Base-by-base conservation (phyloP, 2,329 filamentous ascomycete species). In the Monilinia fructicola region DNA sequence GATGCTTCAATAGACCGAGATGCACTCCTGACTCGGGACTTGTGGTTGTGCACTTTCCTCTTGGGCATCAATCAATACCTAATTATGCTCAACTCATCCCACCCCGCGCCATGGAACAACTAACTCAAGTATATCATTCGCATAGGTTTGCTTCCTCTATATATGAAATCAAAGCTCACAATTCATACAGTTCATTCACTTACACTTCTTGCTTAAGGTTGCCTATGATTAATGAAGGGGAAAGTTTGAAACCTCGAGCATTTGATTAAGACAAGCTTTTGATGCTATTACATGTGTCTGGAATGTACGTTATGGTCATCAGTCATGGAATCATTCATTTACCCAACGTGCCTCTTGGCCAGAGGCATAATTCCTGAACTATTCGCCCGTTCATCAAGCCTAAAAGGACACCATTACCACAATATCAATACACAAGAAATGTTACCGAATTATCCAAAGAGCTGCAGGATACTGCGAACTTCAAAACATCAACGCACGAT, bases 11-110 rank as follows among this genome's bases (percentile, higher is more conserved):
- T 60, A 35, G 44, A 31, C 31, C 54, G 21, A 53, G 26, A 60
- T 65, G 26, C 64, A 65, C 54, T n/a, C n/a, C n/a, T 31, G 21
- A 53, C 18, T 53, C 35, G 46, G 46, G 23, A 65, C 46, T 18
- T 42, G 26, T 44, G 35, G 35, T 44, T 61, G 46, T 35, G 46
- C 48, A 18, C 3, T 31, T 55, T 18, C 38, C 26, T 50, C 35
- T 65, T 65, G 64, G 55, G 55, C 64, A 61, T 6, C 38, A 61
- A 53, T 61, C 31, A 35, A 35, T 35, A n/a, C n/a, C n/a, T n/a
- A n/a, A n/a, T n/a, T n/a, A 14, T 61, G 48, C 55, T 65, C 38
- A 44, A 46, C 10, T 35, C 3, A 21, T 28, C 46, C 14, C 28
- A 31, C 21, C 46, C 14, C 28, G 23, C 14, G 21, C 16, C 42